Evolutionary conservation across 1,284 basidiomycete genomes (phyloP), one percentile per base, ranked within the genome.

Genomic region (Ganoderma leucocontextum): DNA sequence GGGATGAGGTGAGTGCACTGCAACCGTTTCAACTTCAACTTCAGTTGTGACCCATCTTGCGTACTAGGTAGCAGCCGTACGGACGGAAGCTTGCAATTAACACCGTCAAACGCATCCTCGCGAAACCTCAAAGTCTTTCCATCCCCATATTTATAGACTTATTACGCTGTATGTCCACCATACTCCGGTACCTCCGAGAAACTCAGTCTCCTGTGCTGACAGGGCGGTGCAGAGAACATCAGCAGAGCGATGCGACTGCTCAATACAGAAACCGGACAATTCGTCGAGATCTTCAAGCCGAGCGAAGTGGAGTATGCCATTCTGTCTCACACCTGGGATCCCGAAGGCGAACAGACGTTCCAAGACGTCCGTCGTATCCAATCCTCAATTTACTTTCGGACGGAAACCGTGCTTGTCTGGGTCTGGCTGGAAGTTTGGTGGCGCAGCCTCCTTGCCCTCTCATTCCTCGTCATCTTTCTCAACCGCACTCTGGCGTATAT

Each of bases 241-340:
- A 44, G 19, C 44, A 47, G 47, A 25, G 1, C 47, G 47, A 67
- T 67, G 66, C 62, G 62, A 17, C 38, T 67, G 47, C 62, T 67
- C 19, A 38, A 60, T 39, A 67, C 66, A 19, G 58, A 55, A 47
- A 64, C 66, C 2, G 62, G 62, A 22, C 19, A 12, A 4, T 64
- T 67, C 39, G 59, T 63, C 12, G 62, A 62, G 62, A 36, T 67
- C 38, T 29, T 39, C 36, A 39, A 64, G n/a, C 62, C 66, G 2
- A 41, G 47, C 35, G 35, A 53, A 49, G 58, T 55, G 57, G 42
- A 58, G 5, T 55, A 55, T 35, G 33, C 52, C 5, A 55, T 55
- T 17, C 29, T 55, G 7, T 55, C 52, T 15, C 52, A 55, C 15
- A 55, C 52, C 25, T 55, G 52, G 52, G 52, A 55, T 17, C 52